Evolutionary conservation across 2,329 filamentous ascomycete genomes (phyloP).

Genomic region (Stenocarpella maydis): DNA sequence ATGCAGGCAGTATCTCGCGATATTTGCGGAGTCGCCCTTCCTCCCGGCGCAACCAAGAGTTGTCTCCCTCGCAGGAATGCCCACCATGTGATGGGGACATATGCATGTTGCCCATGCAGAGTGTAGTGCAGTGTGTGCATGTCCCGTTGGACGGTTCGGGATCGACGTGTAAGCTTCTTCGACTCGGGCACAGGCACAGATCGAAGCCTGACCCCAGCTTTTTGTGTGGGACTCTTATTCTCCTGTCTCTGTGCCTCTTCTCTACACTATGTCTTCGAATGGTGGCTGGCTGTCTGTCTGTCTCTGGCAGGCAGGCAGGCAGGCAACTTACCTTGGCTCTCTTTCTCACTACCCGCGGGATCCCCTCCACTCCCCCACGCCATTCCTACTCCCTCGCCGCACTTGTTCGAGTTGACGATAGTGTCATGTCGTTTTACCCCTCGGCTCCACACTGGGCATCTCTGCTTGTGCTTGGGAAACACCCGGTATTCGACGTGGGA

Average conservation of each 20-base stretch:
- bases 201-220: conserved; percentile 13
- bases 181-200: conserved; percentile 26
- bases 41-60: not conserved
- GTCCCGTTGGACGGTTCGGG: not conserved
- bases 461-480: conserved; percentile 2
- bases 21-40: conserved; percentile 4
- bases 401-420: conserved; percentile 25
- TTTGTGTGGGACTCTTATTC: not conserved
- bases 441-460: conserved; percentile 17
- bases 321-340: not conserved
- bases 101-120: conserved; percentile 19
- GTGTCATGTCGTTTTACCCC: conserved; percentile 7
- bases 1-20: conserved; percentile 8
- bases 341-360: not conserved
- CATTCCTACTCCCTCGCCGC: not conserved
- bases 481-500: conserved; percentile 6
- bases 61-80: conserved; percentile 8
- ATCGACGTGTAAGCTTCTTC: conserved; percentile 27
- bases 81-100: conserved; percentile 21
- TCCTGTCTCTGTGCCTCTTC: not conserved
- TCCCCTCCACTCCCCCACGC: not conserved
- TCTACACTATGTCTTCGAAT: not conserved
- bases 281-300: too few species aligned
- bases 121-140: conserved; percentile 15
- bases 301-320: not conserved